Conservation (phyloP, 495 filamentous ascomycete species). For the Oidiodendron maius region DNA sequence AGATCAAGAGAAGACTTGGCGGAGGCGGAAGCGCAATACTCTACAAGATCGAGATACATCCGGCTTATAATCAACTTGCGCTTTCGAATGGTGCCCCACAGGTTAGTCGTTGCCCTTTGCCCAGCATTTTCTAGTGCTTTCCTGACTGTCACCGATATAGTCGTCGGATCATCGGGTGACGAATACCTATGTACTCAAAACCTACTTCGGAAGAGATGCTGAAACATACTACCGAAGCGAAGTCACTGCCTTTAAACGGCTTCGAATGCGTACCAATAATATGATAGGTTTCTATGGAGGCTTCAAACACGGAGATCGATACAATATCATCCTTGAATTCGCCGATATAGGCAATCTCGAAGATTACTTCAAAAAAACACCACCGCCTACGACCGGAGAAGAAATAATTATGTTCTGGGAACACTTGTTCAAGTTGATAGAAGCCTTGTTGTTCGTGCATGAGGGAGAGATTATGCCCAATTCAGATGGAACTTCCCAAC, state of each 20-base stretch:
- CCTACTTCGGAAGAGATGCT: slow-evolving; percentile 25
- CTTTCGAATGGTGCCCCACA: not conserved
- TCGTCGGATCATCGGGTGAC: not conserved
- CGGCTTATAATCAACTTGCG: slow-evolving; percentile 20
- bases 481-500: no score
- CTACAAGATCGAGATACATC: slow-evolving; percentile 22
- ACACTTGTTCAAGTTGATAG: slow-evolving; percentile 29
- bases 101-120: not conserved
- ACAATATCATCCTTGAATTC: slow-evolving; percentile 40
- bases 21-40: slow-evolving; percentile 15
- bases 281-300: slow-evolving; percentile 39
- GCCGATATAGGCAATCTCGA: slow-evolving; percentile 37
- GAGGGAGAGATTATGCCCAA: not conserved
- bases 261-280: slow-evolving; percentile 21
- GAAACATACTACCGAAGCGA: slow-evolving; percentile 28
- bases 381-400: slow-evolving; percentile 23
- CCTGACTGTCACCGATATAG: not conserved
- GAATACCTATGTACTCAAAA: slow-evolving; percentile 35
- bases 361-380: slow-evolving; percentile 27
- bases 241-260: slow-evolving; percentile 24
- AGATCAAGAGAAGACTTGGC: slow-evolving; percentile 4
- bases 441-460: slow-evolving; percentile 25
- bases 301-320: slow-evolving; percentile 30
- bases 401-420: slow-evolving; percentile 40
- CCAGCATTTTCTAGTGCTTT: not conserved